A percentile compares a stretch with the other conserved stretches of the same genome.
Evolutionary conservation across 495 filamentous ascomycete genomes (phyloP).

Genomic region (Aspergillus kassunensis): DNA sequence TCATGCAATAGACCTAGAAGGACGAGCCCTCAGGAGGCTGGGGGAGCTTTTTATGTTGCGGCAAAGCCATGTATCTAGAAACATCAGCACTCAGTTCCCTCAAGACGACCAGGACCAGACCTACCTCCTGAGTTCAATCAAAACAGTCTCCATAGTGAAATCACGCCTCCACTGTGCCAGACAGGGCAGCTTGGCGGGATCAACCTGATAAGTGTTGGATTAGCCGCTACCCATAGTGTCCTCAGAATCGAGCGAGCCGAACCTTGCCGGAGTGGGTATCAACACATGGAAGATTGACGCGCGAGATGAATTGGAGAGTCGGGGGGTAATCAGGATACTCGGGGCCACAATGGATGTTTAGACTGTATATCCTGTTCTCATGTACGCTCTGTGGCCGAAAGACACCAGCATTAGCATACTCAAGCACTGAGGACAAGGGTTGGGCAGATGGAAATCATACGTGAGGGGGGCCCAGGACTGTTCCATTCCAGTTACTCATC

Average conservation of each 20-base stretch:
- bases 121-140: slow-evolving; percentile 81
- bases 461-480: slow-evolving; percentile 94
- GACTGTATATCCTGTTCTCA: slow-evolving; percentile 96
- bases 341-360: slow-evolving; percentile 93
- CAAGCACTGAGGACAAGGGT: background rate
- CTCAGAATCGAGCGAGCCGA: slow-evolving; percentile 1
- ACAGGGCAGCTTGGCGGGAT: slow-evolving; percentile 75
- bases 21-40: slow-evolving; percentile 88
- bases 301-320: slow-evolving; percentile 82
- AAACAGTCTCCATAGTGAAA: slow-evolving; percentile 87
- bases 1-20: slow-evolving; percentile 42
- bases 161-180: slow-evolving; percentile 85
- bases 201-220: slow-evolving; percentile 54
- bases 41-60: slow-evolving; percentile 88
- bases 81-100: slow-evolving; percentile 11
- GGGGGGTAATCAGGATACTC: slow-evolving; percentile 88
- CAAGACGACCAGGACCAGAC: slow-evolving; percentile 10
- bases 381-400: slow-evolving; percentile 71
- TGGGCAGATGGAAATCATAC: slow-evolving; percentile 48
- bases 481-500: slow-evolving; percentile 99
- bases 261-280: slow-evolving; percentile 73
- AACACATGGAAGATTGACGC: slow-evolving; percentile 93
- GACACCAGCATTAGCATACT: background rate
- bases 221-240: background rate
- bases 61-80: slow-evolving; percentile 86